Conservation (phyloP, 2,329 filamentous ascomycete genomes). For the Lomentospora prolificans region DNA sequence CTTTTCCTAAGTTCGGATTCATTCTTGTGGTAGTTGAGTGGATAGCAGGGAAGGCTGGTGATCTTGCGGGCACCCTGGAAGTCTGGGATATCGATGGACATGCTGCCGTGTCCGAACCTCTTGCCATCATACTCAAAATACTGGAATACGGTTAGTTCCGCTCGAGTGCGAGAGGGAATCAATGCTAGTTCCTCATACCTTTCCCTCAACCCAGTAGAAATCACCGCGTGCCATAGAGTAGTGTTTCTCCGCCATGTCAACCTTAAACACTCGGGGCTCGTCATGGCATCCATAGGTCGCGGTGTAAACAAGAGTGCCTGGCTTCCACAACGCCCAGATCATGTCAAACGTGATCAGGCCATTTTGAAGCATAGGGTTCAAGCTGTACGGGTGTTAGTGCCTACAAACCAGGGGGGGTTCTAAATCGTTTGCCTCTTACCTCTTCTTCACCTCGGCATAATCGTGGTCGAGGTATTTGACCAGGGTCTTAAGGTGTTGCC, state of each 20-base stretch:
- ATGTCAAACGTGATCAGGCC: slow-evolving; percentile 84
- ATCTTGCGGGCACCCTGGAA: slow-evolving; percentile 82
- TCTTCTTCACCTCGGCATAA: slow-evolving; percentile 66
- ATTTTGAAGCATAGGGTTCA: slow-evolving; percentile 70
- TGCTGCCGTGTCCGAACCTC: slow-evolving; percentile 64
- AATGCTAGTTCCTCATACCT: slow-evolving; percentile 19
- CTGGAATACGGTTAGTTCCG: slow-evolving; percentile 17
- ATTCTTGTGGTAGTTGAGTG: slow-evolving; percentile 70
- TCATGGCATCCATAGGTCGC: slow-evolving; percentile 68
- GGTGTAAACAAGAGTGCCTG: slow-evolving; percentile 69
- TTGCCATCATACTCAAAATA: slow-evolving; percentile 89
- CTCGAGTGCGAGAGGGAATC: background rate
- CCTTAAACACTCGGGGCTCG: slow-evolving; percentile 72
- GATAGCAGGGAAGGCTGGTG: slow-evolving; percentile 65
- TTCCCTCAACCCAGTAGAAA: slow-evolving; percentile 68
- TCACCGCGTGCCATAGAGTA: slow-evolving; percentile 59
- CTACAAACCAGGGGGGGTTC: background rate
- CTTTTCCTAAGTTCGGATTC: slow-evolving; percentile 52
- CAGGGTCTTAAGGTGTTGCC: slow-evolving; percentile 60
- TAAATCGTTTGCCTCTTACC: slow-evolving; percentile 18
- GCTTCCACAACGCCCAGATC: slow-evolving; percentile 82
- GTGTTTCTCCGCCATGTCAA: slow-evolving; percentile 66
- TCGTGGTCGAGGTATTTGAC: slow-evolving; percentile 73
- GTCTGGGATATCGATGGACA: slow-evolving; percentile 57
- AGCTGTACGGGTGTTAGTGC: slow-evolving; percentile 36